Conservation (phyloP, 768 basidiomycete species). For the Sporobolomyces pararoseus region DNA sequence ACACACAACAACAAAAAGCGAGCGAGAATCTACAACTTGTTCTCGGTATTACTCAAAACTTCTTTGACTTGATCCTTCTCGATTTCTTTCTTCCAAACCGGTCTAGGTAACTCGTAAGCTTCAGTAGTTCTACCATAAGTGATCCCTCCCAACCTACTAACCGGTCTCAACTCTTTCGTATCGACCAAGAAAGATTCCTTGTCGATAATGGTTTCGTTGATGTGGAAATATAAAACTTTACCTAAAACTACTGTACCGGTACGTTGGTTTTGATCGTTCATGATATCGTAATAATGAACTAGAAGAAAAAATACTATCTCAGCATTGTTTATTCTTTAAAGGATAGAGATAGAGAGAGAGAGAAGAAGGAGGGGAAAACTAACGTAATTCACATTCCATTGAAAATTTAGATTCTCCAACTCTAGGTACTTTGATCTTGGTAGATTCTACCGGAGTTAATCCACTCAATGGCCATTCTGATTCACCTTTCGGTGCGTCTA, state of each 20-base stretch:
- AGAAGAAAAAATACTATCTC: constrained; percentile 11
- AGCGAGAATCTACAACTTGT: background rate
- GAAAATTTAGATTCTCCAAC: constrained; percentile 51
- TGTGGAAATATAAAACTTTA: constrained; percentile 49
- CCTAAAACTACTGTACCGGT: constrained; percentile 47
- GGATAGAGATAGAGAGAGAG: background rate
- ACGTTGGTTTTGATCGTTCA: constrained; percentile 38
- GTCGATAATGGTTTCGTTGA: constrained; percentile 43
- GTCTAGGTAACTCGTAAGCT: constrained; percentile 51
- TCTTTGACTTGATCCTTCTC: constrained; percentile 43
- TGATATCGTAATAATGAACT: constrained; percentile 37
- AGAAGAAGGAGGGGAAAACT: constrained; percentile 16
- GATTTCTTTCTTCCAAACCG: constrained; percentile 53
- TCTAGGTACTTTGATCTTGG: constrained; percentile 48
- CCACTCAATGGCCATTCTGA: constrained; percentile 50
- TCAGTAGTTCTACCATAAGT: constrained; percentile 57
- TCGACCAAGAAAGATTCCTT: constrained; percentile 32
- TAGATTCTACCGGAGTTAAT: constrained; percentile 40
- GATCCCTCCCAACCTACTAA: constrained; percentile 57
- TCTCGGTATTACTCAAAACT: constrained; percentile 5
- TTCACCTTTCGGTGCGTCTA: constrained; percentile 48
- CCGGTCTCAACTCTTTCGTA: constrained; percentile 44
- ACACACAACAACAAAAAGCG: too few species aligned
- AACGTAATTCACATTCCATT: constrained; percentile 50
- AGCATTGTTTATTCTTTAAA: too few species aligned